Evolutionary conservation across 2,329 filamentous ascomycete genomes (phyloP), one percentile per base, ranked within the genome.

Genomic region (Dryadomyces sulphureus): DNA sequence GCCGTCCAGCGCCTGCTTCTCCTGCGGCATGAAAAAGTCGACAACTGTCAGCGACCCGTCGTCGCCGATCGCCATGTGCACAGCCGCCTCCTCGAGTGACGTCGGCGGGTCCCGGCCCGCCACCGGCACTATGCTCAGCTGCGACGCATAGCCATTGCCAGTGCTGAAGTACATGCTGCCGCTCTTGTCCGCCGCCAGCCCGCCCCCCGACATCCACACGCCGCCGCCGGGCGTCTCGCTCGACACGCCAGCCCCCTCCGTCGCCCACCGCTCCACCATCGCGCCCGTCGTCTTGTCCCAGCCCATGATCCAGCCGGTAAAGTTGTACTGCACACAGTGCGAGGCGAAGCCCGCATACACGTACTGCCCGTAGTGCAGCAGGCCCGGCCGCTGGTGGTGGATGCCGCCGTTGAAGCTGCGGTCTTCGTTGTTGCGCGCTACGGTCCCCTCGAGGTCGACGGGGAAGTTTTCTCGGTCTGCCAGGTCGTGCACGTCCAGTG

Each of bases 311-410:
- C 66, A 68, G 43, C 68, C 67, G 8, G 68, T 70, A 45, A 68
- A 70, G 53, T 71, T 71, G 55, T 65, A 71, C 52, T 68, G 63
- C 8, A 70, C 67, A 47, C 68, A 72, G 53, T 72, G 67, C n/a
- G 65, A 68, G 0, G 65, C 67, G 50, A 68, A 72, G 3, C 66
- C 67, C 11, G 67, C 67, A 49, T 70, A 71, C 25, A 72, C 60
- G 49, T 60, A 68, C 43, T 69, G 56, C n/a, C 65, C 64, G 8
- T 63, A 57, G 38, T 68, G 66, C 17, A 70, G 55, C n/a, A 70
- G 55, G 5, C 60, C 67, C 1, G 68, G 66, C 5, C 68, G 61
- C 49, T 68, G 65, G 49, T 68, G 65, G 34, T 69, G 65, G 49
- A 68, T 70, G 36, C 68, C 68, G 11, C 66, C 64, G 43, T 66